Evolutionary conservation across 768 basidiomycete genomes (phyloP), one percentile per base, ranked within the genome.

Genomic region (Trametes elegans): DNA sequence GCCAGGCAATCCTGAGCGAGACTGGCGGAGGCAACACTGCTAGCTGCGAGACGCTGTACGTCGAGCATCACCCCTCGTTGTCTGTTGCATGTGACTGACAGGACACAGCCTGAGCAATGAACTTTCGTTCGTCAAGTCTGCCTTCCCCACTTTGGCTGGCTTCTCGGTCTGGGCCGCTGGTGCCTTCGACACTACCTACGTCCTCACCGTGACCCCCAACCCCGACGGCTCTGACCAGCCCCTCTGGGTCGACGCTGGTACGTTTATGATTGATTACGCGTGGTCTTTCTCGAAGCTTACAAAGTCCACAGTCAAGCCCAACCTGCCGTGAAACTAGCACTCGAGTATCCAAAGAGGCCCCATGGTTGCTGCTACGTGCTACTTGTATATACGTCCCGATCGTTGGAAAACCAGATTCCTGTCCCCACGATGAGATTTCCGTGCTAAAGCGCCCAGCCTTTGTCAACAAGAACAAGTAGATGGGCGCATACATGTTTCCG

Each of bases 81-180:
- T 3, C 58, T 23, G 36, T 5, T 14, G 19, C 27, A 29, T 4
- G 21, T 16, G 28, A 23, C 49, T 59, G 18, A 47, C 26, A 27
- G 19, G 40, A 10, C 49, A 7, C 38, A 77, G 76, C 50, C 65
- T 83, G 13, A 68, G 66, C 9, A 59, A 69, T 32, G 71, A 79
- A 53, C 73, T 83, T 19, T 73, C 75, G 1, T 80, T 70, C 61
- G 70, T 82, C 43, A 76, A 78, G 60, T 63, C 65, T 8, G 70
- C 76, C 55, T 75, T 74, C 51, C 70, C 71, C 23, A 73, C 63
- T 32, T 70, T 79, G 39, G 67, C 71, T 32, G 81, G 81, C n/a
- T 83, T 80, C 71, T 70, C 78, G 18, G 71, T 76, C 31, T 82
- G 80, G 81, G 71, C 77, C 55, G 81, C 76, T 34, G 80, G 80